A percentile compares a stretch with the other conserved stretches of the same genome.
Conservation (phyloP, 192 early-diverging fungal genomes). For the Pilobolus umbonatus region DNA sequence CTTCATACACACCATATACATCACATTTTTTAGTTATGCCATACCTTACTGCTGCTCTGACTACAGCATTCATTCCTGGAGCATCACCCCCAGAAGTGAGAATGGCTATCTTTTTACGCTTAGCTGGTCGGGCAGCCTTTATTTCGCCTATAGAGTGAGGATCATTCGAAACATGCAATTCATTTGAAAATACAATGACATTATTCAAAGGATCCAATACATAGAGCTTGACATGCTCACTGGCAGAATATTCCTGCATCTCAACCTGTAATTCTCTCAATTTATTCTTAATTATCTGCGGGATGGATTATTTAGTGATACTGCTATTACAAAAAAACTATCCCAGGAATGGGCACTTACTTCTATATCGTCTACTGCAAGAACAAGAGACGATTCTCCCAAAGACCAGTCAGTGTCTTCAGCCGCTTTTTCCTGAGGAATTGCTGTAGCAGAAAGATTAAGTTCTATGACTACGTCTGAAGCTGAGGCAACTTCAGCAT, state of each 20-base stretch:
- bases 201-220: constrained; percentile 79
- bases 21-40: constrained; percentile 77
- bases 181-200: constrained; percentile 65
- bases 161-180: background rate
- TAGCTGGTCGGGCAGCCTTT: constrained; percentile 2
- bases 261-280: constrained; percentile 26
- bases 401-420: constrained; percentile 12
- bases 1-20: constrained; percentile 90
- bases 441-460: background rate
- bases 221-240: constrained; percentile 35
- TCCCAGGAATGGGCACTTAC: constrained; percentile 8
- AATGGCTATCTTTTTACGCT: constrained; percentile 80
- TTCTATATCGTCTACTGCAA: constrained; percentile 8
- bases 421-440: background rate
- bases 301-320: background rate
- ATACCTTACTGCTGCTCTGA: constrained; percentile 85
- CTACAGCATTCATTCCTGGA: constrained; percentile 97
- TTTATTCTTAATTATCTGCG: constrained; percentile 38
- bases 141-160: constrained; percentile 7
- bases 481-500: background rate
- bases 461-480: constrained; percentile 11
- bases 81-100: constrained; percentile 94
- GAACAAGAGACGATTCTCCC: constrained; percentile 10
- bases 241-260: constrained; percentile 27
- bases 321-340: background rate